Evolutionary conservation across 2,329 filamentous ascomycete species (phyloP).

Genomic region (Alternaria metachromatica): DNA sequence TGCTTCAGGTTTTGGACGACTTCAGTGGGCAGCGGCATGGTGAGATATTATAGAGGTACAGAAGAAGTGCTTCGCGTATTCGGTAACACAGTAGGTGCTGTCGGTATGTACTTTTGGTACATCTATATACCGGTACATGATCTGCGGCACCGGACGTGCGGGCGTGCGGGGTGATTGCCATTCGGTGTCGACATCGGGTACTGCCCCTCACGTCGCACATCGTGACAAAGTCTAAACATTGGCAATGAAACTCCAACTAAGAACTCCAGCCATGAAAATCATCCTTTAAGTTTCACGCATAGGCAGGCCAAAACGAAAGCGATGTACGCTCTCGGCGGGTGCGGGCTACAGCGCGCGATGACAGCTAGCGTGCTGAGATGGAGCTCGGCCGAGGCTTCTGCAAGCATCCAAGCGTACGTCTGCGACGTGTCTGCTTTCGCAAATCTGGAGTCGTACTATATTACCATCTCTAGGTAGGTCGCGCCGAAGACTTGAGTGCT

Average conservation of each 20-base stretch:
- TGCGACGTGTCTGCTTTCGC: background rate
- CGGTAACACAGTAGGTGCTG: background rate
- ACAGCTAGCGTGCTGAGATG: background rate
- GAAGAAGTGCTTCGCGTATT: background rate
- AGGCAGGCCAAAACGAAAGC: background rate
- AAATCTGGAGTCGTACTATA: background rate
- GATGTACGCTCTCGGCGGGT: background rate
- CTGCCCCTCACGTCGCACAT: background rate
- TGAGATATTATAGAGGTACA: background rate
- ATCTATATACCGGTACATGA: background rate
- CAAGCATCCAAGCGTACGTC: background rate
- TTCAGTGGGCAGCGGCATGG: slow-evolving; percentile 5
- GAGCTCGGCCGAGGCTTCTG: background rate
- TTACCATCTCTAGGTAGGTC: background rate
- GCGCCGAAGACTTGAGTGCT: background rate
- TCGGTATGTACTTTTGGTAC: background rate
- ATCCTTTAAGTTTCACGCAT: background rate
- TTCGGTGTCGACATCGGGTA: background rate
- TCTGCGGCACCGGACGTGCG: background rate
- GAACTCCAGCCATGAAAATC: background rate
- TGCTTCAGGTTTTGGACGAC: slow-evolving; percentile 4
- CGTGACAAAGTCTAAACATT: background rate
- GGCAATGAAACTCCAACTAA: background rate
- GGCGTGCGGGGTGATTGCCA: background rate
- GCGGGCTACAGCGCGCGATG: background rate